Evolutionary conservation across 208 protist genomes (phyloP).

Genomic region (Crithidia expoeki): DNA sequence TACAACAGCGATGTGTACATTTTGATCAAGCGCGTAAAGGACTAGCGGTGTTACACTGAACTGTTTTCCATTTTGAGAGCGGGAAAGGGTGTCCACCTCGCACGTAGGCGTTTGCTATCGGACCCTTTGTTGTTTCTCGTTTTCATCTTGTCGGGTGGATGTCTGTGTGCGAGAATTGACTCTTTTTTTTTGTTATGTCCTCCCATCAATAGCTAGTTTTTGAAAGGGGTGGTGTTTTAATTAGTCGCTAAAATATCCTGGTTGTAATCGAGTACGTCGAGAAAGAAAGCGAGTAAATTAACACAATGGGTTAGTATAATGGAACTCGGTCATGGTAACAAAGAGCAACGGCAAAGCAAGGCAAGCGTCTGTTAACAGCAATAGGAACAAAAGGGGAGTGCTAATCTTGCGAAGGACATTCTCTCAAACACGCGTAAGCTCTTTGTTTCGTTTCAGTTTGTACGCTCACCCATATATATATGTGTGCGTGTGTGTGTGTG

Average conservation of each 20-base stretch:
- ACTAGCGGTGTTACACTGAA: slow-evolving; percentile 36
- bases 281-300: neutral
- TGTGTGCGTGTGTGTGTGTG: too few relatives aligned
- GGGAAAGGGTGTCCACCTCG: too few relatives aligned
- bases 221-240: neutral
- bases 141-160: too few relatives aligned
- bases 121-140: neutral
- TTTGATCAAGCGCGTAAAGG: slow-evolving; percentile 80
- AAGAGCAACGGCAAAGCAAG: too few relatives aligned
- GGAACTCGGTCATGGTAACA: neutral
- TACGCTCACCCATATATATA: too few relatives aligned
- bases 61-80: neutral
- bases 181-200: neutral
- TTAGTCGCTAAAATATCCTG: neutral
- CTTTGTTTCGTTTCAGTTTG: too few relatives aligned
- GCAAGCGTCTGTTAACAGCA: too few relatives aligned
- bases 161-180: too few relatives aligned
- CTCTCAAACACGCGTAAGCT: too few relatives aligned
- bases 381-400: too few relatives aligned
- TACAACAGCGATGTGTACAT: slow-evolving; percentile 92
- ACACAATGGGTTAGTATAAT: neutral
- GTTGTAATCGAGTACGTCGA: neutral
- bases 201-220: neutral
- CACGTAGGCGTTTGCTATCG: too few relatives aligned
- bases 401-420: too few relatives aligned